Base-by-base conservation (phyloP, 2,329 filamentous ascomycete species). In the Sporothrix globosa region DNA sequence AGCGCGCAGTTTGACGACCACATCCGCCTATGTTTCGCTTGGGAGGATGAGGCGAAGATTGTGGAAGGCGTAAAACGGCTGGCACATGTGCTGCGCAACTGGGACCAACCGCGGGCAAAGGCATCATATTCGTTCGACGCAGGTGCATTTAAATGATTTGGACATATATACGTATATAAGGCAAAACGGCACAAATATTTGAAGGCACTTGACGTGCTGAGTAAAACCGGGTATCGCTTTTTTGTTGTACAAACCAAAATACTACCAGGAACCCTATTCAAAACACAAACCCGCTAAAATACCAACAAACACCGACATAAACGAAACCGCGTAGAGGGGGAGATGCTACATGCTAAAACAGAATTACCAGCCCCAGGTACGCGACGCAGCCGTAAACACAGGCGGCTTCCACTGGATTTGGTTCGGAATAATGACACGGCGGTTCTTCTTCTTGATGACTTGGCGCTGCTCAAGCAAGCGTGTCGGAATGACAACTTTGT, bases 391-490 rank as follows among this genome's bases (percentile, higher is more conserved):
- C 34, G 91, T 94, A 77, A 98, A 98, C 0, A 97, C 92, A 0
- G 96, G 96, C 13, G 96, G 95, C 80, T 97, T 98, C 96, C 96
- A 99, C 76, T 93, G 91, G 70, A 99, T 88, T 76, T 87, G 87
- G 24, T 88, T 86, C 0, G 94, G 85, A 72, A 97, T 91, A 74
- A 99, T 94, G 58, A 86, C 82, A 69, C 91, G 86, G 79, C 90
- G 90, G 71, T 90, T 88, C 81, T 96, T 97, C 68, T 87, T 78
- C 81, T 91, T 93, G 74, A 92, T 88, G 81, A 93, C 96, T 75
- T 93, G 91, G 74, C 91, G 86, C 76, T 92, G 88, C 78, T 91
- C 86, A 70, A 97, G 85, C 67, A 97, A 86, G 72, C 92, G 90
- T 73, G 96, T 91, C 0, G 95, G 94, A 44, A 99, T 85, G 30